Evolutionary conservation across 225 moss, liverwort and hornwort genomes (phyloP).

Genomic region (Neckera pumila): DNA sequence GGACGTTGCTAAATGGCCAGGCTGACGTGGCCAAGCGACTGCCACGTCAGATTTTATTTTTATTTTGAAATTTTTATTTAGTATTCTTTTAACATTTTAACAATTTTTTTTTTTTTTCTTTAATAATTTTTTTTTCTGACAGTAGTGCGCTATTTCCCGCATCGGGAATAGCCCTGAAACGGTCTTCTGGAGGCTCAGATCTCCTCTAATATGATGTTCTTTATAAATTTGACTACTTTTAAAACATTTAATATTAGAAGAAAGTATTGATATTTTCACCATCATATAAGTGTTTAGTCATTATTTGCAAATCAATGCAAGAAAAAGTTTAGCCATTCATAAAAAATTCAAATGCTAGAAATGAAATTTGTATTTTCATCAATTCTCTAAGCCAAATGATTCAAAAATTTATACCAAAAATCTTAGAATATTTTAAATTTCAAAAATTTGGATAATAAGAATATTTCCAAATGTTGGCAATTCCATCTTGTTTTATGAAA

Average conservation of each 20-base stretch:
- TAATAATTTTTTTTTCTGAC: too few relatives aligned
- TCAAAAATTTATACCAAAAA: neutral
- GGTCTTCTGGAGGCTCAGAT: too few relatives aligned
- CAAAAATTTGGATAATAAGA: neutral
- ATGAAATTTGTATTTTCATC: neutral
- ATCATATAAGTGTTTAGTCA: neutral
- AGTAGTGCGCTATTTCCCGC: too few relatives aligned
- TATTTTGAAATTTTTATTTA: too few relatives aligned
- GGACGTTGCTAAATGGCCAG: too few relatives aligned
- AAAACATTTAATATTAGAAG: neutral
- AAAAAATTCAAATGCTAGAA: too few relatives aligned
- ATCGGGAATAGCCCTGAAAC: too few relatives aligned
- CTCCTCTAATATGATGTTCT: neutral
- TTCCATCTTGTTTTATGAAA: neutral
- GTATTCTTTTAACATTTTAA: too few relatives aligned
- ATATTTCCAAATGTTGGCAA: neutral
- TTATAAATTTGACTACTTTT: neutral
- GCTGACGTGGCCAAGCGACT: too few relatives aligned
- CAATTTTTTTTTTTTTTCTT: too few relatives aligned
- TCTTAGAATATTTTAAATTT: neutral
- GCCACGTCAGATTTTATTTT: too few relatives aligned
- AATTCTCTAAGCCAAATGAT: neutral
- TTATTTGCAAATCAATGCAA: neutral
- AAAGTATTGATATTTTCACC: neutral
- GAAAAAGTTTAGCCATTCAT: neutral